These are phyloP conservation scores for Anisogramma anomala DNA, from an alignment of 2,329 filamentous ascomycete species.

Conservation along the genomic window DNA sequence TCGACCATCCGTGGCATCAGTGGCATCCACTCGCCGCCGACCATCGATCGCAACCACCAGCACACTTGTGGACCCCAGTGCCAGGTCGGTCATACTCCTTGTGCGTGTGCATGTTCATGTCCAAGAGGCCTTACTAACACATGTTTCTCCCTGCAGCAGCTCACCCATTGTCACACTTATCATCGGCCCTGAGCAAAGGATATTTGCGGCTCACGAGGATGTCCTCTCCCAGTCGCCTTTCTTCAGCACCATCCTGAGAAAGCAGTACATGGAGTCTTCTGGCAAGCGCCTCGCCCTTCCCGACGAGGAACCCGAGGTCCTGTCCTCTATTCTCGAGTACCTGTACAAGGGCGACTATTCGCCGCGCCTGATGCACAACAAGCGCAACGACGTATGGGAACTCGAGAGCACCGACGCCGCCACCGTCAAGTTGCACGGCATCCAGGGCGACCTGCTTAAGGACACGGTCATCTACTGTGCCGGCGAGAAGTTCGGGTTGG, in stretches of 20 bases:
- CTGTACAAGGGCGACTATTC: conserved; percentile 93
- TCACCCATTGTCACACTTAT: conserved; percentile 69
- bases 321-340: conserved; percentile 81
- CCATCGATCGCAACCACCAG: conserved; percentile 34
- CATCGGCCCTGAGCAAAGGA: conserved; percentile 66
- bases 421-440: conserved; percentile 55
- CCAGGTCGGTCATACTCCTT: conserved; percentile 26
- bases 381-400: conserved; percentile 68
- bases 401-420: conserved; percentile 55
- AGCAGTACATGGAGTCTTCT: conserved; percentile 49
- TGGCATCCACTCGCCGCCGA: conserved; percentile 30
- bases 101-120: neutral
- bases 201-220: conserved; percentile 87
- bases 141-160: conserved; percentile 31
- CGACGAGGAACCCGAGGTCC: conserved; percentile 80
- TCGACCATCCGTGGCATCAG: conserved; percentile 35
- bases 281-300: conserved; percentile 66
- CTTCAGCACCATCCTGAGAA: conserved; percentile 56
- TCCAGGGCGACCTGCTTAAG: conserved; percentile 62
- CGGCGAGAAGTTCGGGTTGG: conserved; percentile 70
- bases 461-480: conserved; percentile 89
- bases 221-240: conserved; percentile 67
- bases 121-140: neutral
- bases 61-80: conserved; percentile 26
- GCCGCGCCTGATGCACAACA: conserved; percentile 71